A percentile compares a stretch with the other conserved stretches of the same genome.
Conservation (phyloP, 306 rosid genomes). For the Lithocarpus polystachyus region DNA sequence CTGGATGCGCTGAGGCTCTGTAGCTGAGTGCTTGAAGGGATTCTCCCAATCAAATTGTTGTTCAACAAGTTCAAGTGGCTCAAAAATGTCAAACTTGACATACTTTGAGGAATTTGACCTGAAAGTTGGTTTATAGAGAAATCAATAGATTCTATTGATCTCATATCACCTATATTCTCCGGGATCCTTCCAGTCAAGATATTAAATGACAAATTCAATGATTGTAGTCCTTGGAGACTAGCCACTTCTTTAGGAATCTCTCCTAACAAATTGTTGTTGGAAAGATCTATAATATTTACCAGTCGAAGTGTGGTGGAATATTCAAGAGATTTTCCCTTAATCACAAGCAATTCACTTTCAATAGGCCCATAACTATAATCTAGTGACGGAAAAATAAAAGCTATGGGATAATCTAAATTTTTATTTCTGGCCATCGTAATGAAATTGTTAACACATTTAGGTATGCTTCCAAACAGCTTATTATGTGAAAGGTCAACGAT, state of each 20-base stretch:
- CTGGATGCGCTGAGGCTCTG: neutral
- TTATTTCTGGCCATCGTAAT: no score
- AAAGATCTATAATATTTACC: constrained; percentile 1
- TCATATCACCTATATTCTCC: neutral
- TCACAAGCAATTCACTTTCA: neutral
- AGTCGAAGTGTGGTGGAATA: neutral
- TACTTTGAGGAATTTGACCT: constrained; percentile 9
- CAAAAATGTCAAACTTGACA: neutral
- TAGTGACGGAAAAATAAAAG: no score
- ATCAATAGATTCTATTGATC: neutral
- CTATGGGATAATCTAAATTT: no score
- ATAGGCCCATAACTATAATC: no score
- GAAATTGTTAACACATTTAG: no score
- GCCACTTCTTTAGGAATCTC: constrained; percentile 6
- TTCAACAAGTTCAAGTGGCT: neutral
- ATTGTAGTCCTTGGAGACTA: neutral
- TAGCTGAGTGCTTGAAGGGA: constrained; percentile 6
- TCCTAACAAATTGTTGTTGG: neutral
- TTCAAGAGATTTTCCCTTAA: neutral
- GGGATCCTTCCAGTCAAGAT: neutral
- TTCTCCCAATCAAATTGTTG: constrained; percentile 4
- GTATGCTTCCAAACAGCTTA: no score
- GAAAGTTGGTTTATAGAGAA: constrained; percentile 12
- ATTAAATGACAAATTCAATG: constrained; percentile 1
- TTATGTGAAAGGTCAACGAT: no score